Percentiles rank a stretch among this genome's conserved stretches.
These are phyloP conservation scores for Kuraishia cidri DNA, from an alignment of 805 yeast species.

Conservation along the genomic window DNA sequence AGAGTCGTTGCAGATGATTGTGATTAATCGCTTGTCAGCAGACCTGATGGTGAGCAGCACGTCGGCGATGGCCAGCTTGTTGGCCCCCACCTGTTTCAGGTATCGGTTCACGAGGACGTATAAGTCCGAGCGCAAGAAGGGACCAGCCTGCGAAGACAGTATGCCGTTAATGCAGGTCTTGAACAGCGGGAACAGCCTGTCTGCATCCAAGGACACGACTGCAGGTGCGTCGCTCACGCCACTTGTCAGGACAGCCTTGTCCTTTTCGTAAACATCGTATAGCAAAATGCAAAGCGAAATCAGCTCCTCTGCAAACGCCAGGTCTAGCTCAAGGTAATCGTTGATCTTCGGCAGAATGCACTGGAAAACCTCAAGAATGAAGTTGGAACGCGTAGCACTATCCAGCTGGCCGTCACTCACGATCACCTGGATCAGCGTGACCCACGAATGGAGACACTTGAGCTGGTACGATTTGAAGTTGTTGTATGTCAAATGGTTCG, in stretches of 20 bases:
- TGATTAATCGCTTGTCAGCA: constrained; percentile 51
- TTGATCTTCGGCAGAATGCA: constrained; percentile 67
- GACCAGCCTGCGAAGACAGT: constrained; percentile 57
- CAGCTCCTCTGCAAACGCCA: constrained; percentile 63
- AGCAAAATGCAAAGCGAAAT: constrained; percentile 69
- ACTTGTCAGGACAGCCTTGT: constrained; percentile 8
- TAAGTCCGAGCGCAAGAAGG: constrained; percentile 66
- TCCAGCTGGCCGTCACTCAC: constrained; percentile 52
- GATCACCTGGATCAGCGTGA: constrained; percentile 64
- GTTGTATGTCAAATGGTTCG: constrained; percentile 34
- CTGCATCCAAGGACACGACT: constrained; percentile 26
- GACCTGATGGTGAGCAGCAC: constrained; percentile 47
- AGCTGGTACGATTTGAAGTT: constrained; percentile 45
- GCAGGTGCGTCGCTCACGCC: constrained; percentile 18
- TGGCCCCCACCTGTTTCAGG: constrained; percentile 38
- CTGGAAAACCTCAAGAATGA: constrained; percentile 73
- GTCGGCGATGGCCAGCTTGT: constrained; percentile 32
- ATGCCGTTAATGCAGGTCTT: constrained; percentile 70
- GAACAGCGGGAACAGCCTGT: constrained; percentile 58
- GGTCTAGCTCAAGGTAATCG: constrained; percentile 61
- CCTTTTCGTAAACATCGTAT: constrained; percentile 51
- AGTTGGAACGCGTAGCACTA: constrained; percentile 37
- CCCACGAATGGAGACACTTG: constrained; percentile 73
- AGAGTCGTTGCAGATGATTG: constrained; percentile 67
- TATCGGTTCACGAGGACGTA: constrained; percentile 67